phyloP scores from a whole-genome alignment of 2,329 filamentous ascomycete species.

The Diaporthe longicolla region DNA sequence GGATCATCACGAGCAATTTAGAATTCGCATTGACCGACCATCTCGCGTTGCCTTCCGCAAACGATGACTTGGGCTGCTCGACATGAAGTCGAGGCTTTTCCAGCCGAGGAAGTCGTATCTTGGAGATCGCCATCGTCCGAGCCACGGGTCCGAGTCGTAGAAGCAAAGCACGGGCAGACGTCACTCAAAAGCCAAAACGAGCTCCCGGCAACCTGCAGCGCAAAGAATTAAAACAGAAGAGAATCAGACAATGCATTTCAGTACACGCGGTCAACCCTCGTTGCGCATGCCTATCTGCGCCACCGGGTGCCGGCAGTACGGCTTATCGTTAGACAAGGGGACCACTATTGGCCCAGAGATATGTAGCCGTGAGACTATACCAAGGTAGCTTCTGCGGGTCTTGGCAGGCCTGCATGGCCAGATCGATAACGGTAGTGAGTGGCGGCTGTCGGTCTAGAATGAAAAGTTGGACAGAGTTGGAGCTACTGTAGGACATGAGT shows the following conservation, averaged over 20 bases:
- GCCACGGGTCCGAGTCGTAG: not conserved
- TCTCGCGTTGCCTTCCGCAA: conserved; percentile 38
- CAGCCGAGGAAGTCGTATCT: conserved; percentile 14
- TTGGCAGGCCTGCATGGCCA: conserved; percentile 25
- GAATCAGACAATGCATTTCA: not conserved
- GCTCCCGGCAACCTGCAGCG: not conserved
- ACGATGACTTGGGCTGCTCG: conserved; percentile 35
- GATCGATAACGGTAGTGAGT: conserved; percentile 5
- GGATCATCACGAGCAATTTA: too few species aligned
- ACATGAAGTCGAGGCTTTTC: conserved; percentile 34
- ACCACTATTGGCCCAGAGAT: conserved; percentile 24
- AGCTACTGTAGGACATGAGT: conserved; percentile 6
- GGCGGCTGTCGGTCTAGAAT: not conserved
- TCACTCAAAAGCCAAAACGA: not conserved
- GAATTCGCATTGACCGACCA: conserved; percentile 2
- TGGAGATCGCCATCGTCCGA: not conserved
- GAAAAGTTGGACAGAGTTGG: conserved; percentile 19
- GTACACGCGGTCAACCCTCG: too few species aligned
- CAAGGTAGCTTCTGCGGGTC: conserved; percentile 1
- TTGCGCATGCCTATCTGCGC: conserved; percentile 17
- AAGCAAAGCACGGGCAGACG: not conserved
- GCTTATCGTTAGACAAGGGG: conserved; percentile 22
- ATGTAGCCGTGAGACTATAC: conserved; percentile 26
- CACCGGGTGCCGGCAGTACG: conserved; percentile 7
- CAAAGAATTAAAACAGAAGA: not conserved